Evolutionary conservation across 139 green algal genomes (phyloP).

Genomic region (Coccomyxa sp.): DNA sequence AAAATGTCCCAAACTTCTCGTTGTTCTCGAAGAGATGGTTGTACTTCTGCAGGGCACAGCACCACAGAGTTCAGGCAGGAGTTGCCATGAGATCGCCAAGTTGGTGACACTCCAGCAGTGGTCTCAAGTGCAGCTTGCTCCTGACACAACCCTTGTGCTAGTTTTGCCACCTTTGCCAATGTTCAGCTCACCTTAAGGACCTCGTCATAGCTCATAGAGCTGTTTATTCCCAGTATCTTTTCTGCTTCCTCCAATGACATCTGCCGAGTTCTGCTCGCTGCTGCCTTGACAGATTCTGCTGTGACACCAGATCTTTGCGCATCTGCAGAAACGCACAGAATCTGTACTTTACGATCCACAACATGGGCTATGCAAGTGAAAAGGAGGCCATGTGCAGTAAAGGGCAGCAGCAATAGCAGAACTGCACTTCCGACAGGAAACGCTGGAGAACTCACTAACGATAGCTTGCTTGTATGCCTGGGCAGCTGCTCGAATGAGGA

Average conservation of each 20-base stretch:
- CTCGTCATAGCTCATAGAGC: slow-evolving; percentile 56
- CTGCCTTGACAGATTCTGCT: slow-evolving; percentile 48
- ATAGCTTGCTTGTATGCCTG: slow-evolving; percentile 82
- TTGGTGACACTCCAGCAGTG: background rate
- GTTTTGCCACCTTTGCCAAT: background rate
- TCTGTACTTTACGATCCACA: too few relatives aligned
- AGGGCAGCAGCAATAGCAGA: too few relatives aligned
- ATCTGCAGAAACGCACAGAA: slow-evolving; percentile 46
- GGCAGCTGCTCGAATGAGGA: slow-evolving; percentile 74
- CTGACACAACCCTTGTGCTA: background rate
- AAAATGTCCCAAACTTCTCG: slow-evolving; percentile 86
- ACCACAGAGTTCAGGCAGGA: background rate
- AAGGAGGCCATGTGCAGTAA: too few relatives aligned
- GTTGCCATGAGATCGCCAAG: background rate
- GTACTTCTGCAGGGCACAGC: slow-evolving; percentile 46
- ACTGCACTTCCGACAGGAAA: too few relatives aligned
- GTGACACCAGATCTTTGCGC: slow-evolving; percentile 67
- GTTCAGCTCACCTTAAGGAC: slow-evolving; percentile 64
- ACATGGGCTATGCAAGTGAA: too few relatives aligned
- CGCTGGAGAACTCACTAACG: slow-evolving; percentile 61
- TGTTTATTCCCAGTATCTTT: slow-evolving; percentile 67
- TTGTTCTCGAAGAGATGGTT: slow-evolving; percentile 79
- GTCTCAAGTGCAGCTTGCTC: background rate
- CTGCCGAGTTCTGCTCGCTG: slow-evolving; percentile 28
- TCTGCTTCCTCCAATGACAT: slow-evolving; percentile 76